Evolutionary conservation across 2,329 filamentous ascomycete species (phyloP), one percentile per base, ranked within the genome.

Genomic region (Neofusicoccum ribis): DNA sequence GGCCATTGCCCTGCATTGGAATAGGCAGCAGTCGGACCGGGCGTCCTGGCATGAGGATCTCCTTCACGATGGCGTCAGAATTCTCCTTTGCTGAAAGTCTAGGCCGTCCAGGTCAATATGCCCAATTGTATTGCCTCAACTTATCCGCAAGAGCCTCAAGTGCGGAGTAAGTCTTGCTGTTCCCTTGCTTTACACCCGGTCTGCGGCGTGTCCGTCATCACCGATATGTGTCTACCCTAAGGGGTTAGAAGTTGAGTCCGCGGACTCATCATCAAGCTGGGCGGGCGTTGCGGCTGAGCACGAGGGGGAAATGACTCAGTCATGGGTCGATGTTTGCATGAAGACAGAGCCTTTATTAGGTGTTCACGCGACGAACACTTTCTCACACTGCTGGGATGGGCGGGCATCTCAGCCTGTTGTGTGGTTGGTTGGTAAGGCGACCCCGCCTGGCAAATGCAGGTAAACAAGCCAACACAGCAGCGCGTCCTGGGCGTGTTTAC

Each of bases 391-490:
- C 27, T 47, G 43, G 56, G 56, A 34, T 27, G 41, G 52, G 23
- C 41, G 23, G 41, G 27, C 37, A 17, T 17, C n/a, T 46, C 27
- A 15, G n/a, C 15, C 12, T 37, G 39, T 1, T 14, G 39, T 59
- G 34, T 50, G 44, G 37, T 50, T 62, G 59, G 59, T 50, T 62
- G 59, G 59, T 62, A 62, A 31, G 17, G 59, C 44, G 59, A 62
- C 56, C 56, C 56, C 56, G 56, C 56, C 23, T 23, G 46, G 56
- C 36, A 17, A 36, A 59, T 59, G 56, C 56, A 59, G 56, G 56
- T 59, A 59, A 59, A 46, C 41, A 59, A 44, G 56, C 56, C 56
- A 59, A 9, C 56, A 47, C 56, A 59, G 56, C 56, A 59, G 56
- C 56, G 43, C 43, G 56, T 59, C 41, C 9, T 20, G 14, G 41